Evolutionary conservation across 202 grass and related monocot genomes (phyloP), one percentile per base, ranked within the genome.

Genomic region (Bolboschoenoplectus hybrid): DNA sequence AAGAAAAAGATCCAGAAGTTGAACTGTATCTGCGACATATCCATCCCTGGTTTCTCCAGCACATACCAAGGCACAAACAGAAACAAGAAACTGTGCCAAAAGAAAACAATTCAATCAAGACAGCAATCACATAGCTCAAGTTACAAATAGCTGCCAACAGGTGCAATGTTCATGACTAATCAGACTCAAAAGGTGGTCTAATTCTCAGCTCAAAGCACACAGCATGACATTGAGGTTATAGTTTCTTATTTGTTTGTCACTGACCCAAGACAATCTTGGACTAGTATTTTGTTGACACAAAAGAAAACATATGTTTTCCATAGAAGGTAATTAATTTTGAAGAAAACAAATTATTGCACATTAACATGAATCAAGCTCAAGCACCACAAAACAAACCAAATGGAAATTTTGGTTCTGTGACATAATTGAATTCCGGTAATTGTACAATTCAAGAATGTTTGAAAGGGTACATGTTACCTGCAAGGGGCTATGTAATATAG

Each of bases 401-500:
- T 44, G 41, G 68, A 72, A 45, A 46, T 47, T 60, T 58, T 76
- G 7, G 50, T 39, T 50, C 47, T 53, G 17, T 39, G 1, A 35
- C 49, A 56, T 12, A 51, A 49, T 50, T 50, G 10, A 4, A 77
- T 53, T 43, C 16, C 36, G 6, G 52, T 80, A 80, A 53, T 60
- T 80, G 52, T n/a, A 60, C 36, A 78, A 40, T 60, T 61, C 6
- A 80, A 60, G 36, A 41, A 41, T 80, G 75, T 7, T 26, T 57
- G 53, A 60, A 43, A 80, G 14, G 75, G 44, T 84, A 84, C 36
- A 38, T 62, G 71, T 67, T 88, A 99, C 97, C 97, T 99, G 93
- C 97, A 99, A 67, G 97, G 96, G n/a, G 97, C 97, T 88, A 99
- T 99, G 88, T 99, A 99, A 90, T 99, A 99, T 74, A 99, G 63